A percentile compares a stretch with the other conserved stretches of the same genome.
phyloP scores from a whole-genome alignment of 2,329 filamentous ascomycete species.

The Penicillium sp. region DNA sequence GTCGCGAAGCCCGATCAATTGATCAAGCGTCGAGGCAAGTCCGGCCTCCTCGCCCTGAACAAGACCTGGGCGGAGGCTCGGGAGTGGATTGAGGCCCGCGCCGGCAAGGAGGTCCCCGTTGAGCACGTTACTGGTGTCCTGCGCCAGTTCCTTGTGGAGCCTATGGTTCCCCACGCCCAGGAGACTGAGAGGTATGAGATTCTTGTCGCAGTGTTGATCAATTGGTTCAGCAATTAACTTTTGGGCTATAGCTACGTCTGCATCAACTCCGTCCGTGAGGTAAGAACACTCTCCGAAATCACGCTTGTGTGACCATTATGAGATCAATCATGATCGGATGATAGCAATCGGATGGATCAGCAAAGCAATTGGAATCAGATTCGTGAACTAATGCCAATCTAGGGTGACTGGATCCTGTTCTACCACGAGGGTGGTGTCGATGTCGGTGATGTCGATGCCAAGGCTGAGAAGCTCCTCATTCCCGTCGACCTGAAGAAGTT shows the following conservation, averaged over 20 bases:
- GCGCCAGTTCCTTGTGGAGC: slow-evolving; percentile 96
- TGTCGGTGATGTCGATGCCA: slow-evolving; percentile 97
- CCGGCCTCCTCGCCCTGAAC: slow-evolving; percentile 92
- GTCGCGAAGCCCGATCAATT: slow-evolving; percentile 99
- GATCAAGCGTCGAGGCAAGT: slow-evolving; percentile 99
- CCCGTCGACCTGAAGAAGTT: slow-evolving; percentile 93
- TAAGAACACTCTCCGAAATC: slow-evolving; percentile 58
- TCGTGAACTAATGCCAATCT: slow-evolving; percentile 35
- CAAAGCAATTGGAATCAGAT: neutral
- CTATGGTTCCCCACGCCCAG: slow-evolving; percentile 92
- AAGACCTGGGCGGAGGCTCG: slow-evolving; percentile 94
- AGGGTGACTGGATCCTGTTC: slow-evolving; percentile 99
- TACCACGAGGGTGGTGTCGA: slow-evolving; percentile 99
- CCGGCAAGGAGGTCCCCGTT: slow-evolving; percentile 89
- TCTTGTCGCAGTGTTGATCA: no score
- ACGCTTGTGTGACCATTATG: neutral
- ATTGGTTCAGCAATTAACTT: neutral
- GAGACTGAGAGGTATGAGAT: slow-evolving; percentile 72
- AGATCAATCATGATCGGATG: neutral
- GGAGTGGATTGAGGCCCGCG: slow-evolving; percentile 90
- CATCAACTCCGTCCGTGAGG: slow-evolving; percentile 99
- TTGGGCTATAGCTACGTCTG: slow-evolving; percentile 80
- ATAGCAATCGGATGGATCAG: neutral
- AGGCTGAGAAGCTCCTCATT: slow-evolving; percentile 97
- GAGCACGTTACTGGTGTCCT: slow-evolving; percentile 88